These are phyloP conservation scores for Periconia digitata DNA, from an alignment of 2,329 filamentous ascomycete species.

Conservation along the genomic window DNA sequence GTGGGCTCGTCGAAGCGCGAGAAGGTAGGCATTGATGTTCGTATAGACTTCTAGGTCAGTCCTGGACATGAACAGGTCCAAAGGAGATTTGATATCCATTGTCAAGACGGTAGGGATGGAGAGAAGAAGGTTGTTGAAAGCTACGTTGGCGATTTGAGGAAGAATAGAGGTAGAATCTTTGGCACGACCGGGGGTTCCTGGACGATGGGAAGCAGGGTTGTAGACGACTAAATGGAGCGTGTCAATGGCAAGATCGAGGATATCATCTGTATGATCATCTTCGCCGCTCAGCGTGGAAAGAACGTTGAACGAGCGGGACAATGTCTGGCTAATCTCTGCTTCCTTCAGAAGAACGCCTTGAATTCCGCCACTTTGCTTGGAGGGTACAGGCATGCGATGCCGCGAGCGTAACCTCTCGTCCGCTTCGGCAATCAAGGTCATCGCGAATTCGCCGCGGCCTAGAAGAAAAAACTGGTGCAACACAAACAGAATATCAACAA, in stretches of 20 bases:
- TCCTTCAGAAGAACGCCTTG: conserved; percentile 76
- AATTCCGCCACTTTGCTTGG: conserved; percentile 48
- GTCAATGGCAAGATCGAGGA: conserved; percentile 79
- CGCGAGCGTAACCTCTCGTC: conserved; percentile 76
- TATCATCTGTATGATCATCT: conserved; percentile 73
- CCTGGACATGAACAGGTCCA: conserved; percentile 82
- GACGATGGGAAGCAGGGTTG: conserved; percentile 45
- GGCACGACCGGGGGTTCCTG: conserved; percentile 45
- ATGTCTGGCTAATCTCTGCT: conserved; percentile 76
- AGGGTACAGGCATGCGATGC: conserved; percentile 53
- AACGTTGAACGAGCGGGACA: conserved; percentile 77
- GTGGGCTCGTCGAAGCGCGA: conserved; percentile 83
- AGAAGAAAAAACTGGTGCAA: conserved; percentile 86
- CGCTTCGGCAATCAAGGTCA: conserved; percentile 81
- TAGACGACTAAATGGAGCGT: conserved; percentile 68
- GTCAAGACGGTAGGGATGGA: conserved; percentile 72
- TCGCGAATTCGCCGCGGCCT: conserved; percentile 86
- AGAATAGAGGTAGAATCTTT: conserved; percentile 31
- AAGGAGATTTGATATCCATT: conserved; percentile 72
- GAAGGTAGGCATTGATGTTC: conserved; percentile 81
- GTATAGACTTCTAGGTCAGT: conserved; percentile 80
- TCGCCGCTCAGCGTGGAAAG: conserved; percentile 76
- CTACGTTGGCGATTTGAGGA: conserved; percentile 47
- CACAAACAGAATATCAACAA: conserved; percentile 74
- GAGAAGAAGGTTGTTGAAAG: conserved; percentile 80